Evolutionary conservation across 139 green algal species (phyloP).

Genomic region (Tetradesmus obliquus): DNA sequence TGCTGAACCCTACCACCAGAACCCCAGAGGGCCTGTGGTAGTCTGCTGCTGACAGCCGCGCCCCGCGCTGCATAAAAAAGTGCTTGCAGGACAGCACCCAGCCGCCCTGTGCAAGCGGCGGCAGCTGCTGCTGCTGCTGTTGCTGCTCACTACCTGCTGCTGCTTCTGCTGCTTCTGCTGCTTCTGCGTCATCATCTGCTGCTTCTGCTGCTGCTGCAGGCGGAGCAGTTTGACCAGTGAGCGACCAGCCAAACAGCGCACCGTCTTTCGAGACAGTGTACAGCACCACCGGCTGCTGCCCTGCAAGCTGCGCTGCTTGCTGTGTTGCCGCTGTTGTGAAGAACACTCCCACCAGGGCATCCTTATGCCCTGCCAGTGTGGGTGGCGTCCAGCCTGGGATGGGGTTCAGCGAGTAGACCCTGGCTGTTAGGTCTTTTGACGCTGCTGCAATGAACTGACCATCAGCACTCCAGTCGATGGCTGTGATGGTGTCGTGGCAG

Average conservation of each 20-base stretch:
- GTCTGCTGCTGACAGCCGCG: slow-evolving; percentile 29
- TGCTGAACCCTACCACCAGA: slow-evolving; percentile 63
- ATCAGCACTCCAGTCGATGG: slow-evolving; percentile 89
- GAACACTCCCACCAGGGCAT: slow-evolving; percentile 78
- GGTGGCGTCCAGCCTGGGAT: slow-evolving; percentile 85
- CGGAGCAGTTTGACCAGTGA: background rate
- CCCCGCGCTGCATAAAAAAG: slow-evolving; percentile 74
- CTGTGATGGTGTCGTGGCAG: slow-evolving; percentile 86
- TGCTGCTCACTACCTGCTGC: slow-evolving; percentile 9
- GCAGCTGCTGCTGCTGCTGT: slow-evolving; percentile 27
- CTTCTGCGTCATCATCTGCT: slow-evolving; percentile 7
- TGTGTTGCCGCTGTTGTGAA: slow-evolving; percentile 68
- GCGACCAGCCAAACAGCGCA: slow-evolving; percentile 85
- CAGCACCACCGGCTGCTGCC: slow-evolving; percentile 63
- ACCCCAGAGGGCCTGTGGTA: slow-evolving; percentile 42
- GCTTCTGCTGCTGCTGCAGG: slow-evolving; percentile 4
- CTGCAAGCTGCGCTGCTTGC: slow-evolving; percentile 58
- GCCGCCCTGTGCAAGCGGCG: slow-evolving; percentile 60
- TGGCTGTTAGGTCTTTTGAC: slow-evolving; percentile 85
- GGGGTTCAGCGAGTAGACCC: slow-evolving; percentile 87
- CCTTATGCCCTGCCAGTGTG: slow-evolving; percentile 88
- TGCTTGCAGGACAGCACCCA: slow-evolving; percentile 87
- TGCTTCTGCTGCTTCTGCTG: slow-evolving; percentile 3
- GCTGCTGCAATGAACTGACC: slow-evolving; percentile 81
- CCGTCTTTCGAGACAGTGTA: slow-evolving; percentile 90